These are phyloP conservation scores for Hyaloscypha finlandica DNA, from an alignment of 495 filamentous ascomycete genomes.

Conservation along the genomic window DNA sequence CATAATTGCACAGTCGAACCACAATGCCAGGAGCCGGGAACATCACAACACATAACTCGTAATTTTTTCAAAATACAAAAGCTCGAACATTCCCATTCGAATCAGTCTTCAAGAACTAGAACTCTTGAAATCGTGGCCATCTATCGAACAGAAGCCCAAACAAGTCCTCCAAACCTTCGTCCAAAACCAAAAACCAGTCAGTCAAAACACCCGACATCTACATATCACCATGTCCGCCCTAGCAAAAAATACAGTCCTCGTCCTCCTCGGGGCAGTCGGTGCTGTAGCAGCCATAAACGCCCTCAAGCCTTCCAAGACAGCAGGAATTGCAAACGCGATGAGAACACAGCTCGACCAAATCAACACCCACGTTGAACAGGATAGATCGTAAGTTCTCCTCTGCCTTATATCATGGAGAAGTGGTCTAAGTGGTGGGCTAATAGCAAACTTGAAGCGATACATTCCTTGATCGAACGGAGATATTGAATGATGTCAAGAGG, in stretches of 20 bases:
- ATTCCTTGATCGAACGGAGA: slow-evolving; percentile 15
- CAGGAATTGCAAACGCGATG: slow-evolving; percentile 11
- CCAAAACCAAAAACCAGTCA: neutral
- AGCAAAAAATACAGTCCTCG: slow-evolving; percentile 1
- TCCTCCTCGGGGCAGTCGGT: slow-evolving; percentile 3
- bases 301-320: slow-evolving; percentile 10
- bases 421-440: neutral
- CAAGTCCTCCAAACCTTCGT: neutral
- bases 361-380: slow-evolving; percentile 3
- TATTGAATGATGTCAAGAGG: slow-evolving; percentile 14
- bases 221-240: neutral
- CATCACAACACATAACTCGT: neutral
- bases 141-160: neutral
- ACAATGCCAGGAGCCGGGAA: neutral
- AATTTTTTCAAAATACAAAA: neutral
- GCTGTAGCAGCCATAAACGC: slow-evolving; percentile 4
- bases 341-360: slow-evolving; percentile 14
- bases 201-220: neutral
- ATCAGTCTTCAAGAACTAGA: neutral
- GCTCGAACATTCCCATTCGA: neutral
- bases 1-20: neutral
- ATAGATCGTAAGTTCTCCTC: slow-evolving; percentile 8
- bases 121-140: neutral
- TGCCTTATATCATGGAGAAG: neutral
- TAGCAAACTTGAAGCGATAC: slow-evolving; percentile 8